These are phyloP conservation scores for Tympanopsis confertula DNA, from an alignment of 2,329 filamentous ascomycete species.

Conservation along the genomic window DNA sequence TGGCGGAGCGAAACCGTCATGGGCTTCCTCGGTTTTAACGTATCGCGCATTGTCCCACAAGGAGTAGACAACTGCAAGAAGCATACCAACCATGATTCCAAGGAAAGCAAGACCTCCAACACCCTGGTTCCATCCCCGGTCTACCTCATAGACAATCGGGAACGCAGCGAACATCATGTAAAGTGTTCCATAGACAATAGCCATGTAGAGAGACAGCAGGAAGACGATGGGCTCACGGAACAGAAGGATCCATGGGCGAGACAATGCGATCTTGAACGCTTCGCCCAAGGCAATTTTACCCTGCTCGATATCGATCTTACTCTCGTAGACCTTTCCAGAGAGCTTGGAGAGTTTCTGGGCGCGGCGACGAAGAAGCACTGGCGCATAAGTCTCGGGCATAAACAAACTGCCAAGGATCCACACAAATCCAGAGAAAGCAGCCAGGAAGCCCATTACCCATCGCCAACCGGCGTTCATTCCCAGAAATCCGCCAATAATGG, in stretches of 20 bases:
- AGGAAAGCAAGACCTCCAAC: slow-evolving; percentile 33
- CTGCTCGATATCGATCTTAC: slow-evolving; percentile 23
- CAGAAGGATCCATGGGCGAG: slow-evolving; percentile 33
- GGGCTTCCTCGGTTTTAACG: slow-evolving; percentile 22
- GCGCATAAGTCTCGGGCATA: slow-evolving; percentile 33
- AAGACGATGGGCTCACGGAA: slow-evolving; percentile 37
- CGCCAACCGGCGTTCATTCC: slow-evolving; percentile 28
- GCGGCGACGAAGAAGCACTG: slow-evolving; percentile 35
- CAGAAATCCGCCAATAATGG: slow-evolving; percentile 37
- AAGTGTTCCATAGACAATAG: slow-evolving; percentile 36
- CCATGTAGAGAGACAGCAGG: slow-evolving; percentile 32
- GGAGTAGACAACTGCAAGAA: slow-evolving; percentile 23
- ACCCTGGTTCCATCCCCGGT: slow-evolving; percentile 31
- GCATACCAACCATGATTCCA: slow-evolving; percentile 29
- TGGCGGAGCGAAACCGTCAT: slow-evolving; percentile 46
- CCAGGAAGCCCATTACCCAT: slow-evolving; percentile 29
- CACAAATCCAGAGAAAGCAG: slow-evolving; percentile 26
- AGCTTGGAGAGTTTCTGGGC: slow-evolving; percentile 32
- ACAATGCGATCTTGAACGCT: slow-evolving; percentile 32
- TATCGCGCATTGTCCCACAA: slow-evolving; percentile 27
- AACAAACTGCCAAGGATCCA: slow-evolving; percentile 24
- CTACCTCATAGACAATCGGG: slow-evolving; percentile 32
- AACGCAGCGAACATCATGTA: slow-evolving; percentile 40
- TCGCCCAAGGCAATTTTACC: slow-evolving; percentile 24
- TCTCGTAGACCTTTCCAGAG: slow-evolving; percentile 33